Base-by-base conservation (phyloP, 2,329 filamentous ascomycete species). In the Beauveria rudraprayagi region DNA sequence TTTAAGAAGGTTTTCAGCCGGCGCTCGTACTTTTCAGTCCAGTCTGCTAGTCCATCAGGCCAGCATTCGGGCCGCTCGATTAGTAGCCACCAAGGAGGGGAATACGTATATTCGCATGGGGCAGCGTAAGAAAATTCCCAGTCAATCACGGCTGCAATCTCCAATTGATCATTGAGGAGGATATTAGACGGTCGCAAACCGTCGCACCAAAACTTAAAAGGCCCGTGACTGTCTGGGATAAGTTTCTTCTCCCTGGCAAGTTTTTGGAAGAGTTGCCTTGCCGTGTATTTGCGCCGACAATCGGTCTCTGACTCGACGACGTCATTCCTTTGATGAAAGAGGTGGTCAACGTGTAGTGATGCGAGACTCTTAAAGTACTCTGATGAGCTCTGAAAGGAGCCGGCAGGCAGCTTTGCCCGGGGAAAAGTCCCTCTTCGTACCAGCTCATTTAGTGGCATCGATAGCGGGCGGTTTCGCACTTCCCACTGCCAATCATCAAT, bases 61-160 rank as follows among this genome's bases (percentile, higher is more conserved):
- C 57, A 60, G 11, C 9, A 44, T 7, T 53, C 57, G 11, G 57
- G 47, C 37, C 24, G 57, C 48, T 52, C 22, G 3, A 60, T n/a
- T 1, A 60, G 48, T 26, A 60, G 48, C 57, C 57, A 60, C 57
- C 48, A 60, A 3, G 57, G 57, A 6, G 57, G 57, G 2, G 48
- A n/a, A 19, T 30, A 46, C 3, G 48, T 34, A 14, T 46, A 60
- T n/a, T 60, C 56, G 8, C 11, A 17, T 0, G 48, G 47, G n/a
- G 56, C 56, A 2, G 56, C 56, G 11, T 53, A 60, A 10, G 30
- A 19, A 24, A n/a, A 53, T 16, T 53, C 56, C 56, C 47, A 47
- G n/a, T 47, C 56, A 19, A 57, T 37, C 11, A 57, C 44, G n/a
- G 26, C 55, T 7, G 30, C 41, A 26, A 57, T 50, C 1, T 48